phyloP scores from a whole-genome alignment of 257 asterid species.

The Solanum chilense region DNA sequence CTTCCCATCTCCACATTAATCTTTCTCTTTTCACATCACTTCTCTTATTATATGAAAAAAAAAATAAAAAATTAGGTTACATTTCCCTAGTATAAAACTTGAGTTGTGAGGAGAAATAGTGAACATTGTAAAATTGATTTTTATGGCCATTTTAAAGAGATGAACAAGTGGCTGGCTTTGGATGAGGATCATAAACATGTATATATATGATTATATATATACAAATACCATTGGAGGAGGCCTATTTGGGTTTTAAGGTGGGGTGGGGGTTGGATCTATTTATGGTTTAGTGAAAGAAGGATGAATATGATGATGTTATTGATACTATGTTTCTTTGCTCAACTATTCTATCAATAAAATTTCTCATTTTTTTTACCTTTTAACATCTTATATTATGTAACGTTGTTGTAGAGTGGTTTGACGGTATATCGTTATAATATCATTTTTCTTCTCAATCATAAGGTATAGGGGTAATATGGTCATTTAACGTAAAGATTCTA shows the following conservation, averaged over 20 bases:
- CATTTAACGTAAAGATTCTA: not conserved
- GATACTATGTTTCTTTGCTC: conserved; percentile 38
- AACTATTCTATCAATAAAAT: conserved; percentile 37
- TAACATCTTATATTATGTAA: not conserved
- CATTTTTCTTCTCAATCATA: not conserved
- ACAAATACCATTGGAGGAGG: conserved; percentile 38
- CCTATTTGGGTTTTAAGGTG: conserved; percentile 10
- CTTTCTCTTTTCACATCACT: conserved; percentile 2
- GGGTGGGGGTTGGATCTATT: conserved; percentile 7
- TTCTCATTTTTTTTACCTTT: not conserved
- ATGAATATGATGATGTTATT: conserved; percentile 30
- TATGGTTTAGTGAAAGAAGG: conserved; percentile 39
- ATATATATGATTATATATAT: conserved; percentile 35
- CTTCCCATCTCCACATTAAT: not conserved
- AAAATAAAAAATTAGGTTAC: not conserved
- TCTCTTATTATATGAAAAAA: not conserved
- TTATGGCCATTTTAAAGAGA: conserved; percentile 9
- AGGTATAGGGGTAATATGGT: not conserved
- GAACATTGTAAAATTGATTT: conserved; percentile 25
- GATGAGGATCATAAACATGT: conserved; percentile 35
- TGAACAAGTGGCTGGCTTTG: conserved; percentile 14
- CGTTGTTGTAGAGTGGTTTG: rapidly evolving
- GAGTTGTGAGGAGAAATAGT: conserved; percentile 21
- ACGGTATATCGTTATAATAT: too few species aligned
- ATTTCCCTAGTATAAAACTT: conserved; percentile 9